These are phyloP conservation scores for Fonsecaea multimorphosa DNA, from an alignment of 2,329 filamentous ascomycete species.

Conservation along the genomic window DNA sequence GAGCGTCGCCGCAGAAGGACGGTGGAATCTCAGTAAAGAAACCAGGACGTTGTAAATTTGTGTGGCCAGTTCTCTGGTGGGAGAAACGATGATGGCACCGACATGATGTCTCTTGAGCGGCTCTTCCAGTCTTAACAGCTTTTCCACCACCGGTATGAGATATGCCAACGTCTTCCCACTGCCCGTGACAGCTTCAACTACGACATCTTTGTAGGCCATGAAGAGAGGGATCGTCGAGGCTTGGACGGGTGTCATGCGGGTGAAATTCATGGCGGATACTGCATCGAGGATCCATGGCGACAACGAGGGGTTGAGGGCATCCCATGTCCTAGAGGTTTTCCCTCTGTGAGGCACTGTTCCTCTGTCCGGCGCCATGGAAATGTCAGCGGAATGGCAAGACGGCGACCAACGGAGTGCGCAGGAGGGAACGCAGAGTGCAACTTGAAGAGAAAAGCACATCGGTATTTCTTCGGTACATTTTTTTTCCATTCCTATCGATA, in stretches of 20 bases:
- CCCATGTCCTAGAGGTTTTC: slow-evolving; percentile 64
- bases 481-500: slow-evolving; percentile 1
- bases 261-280: slow-evolving; percentile 81
- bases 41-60: slow-evolving; percentile 86
- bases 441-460: neutral
- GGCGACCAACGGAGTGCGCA: neutral
- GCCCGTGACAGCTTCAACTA: slow-evolving; percentile 90
- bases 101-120: slow-evolving; percentile 89
- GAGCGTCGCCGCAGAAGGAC: slow-evolving; percentile 66
- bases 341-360: slow-evolving; percentile 58
- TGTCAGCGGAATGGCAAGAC: neutral
- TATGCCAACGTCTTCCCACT: slow-evolving; percentile 91
- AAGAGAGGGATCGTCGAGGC: slow-evolving; percentile 88
- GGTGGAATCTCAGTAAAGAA: slow-evolving; percentile 81
- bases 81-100: slow-evolving; percentile 87
- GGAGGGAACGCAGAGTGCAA: neutral
- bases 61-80: slow-evolving; percentile 86
- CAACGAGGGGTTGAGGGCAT: slow-evolving; percentile 70
- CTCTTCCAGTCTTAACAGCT: slow-evolving; percentile 77
- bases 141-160: slow-evolving; percentile 81
- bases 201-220: slow-evolving; percentile 87
- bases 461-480: neutral
- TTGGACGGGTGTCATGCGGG: slow-evolving; percentile 91
- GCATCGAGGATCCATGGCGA: slow-evolving; percentile 87
- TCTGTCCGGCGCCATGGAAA: slow-evolving; percentile 39